Percentiles rank a stretch among this genome's conserved stretches.
These are phyloP conservation scores for Coniochaeta sp. DNA, from an alignment of 2,329 filamentous ascomycete genomes.

Conservation along the genomic window DNA sequence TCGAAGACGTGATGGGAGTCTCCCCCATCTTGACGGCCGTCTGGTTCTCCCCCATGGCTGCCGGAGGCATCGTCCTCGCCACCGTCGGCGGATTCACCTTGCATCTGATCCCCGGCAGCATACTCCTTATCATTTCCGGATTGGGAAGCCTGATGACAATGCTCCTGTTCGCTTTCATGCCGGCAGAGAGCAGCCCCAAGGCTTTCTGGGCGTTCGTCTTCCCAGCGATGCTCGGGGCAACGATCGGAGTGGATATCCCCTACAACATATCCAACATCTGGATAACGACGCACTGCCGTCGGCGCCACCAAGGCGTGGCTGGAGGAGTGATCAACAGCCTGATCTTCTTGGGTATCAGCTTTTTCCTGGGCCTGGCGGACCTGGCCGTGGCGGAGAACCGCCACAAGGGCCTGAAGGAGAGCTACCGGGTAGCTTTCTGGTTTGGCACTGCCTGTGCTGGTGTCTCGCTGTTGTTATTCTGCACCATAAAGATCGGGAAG, in stretches of 20 bases:
- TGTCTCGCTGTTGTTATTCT: neutral
- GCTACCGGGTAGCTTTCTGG: slow-evolving; percentile 57
- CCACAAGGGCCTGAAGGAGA: slow-evolving; percentile 32
- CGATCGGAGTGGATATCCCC: slow-evolving; percentile 58
- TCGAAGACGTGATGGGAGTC: slow-evolving; percentile 39
- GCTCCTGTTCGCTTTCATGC: slow-evolving; percentile 48
- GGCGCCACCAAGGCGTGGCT: slow-evolving; percentile 53
- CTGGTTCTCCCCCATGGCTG: slow-evolving; percentile 46
- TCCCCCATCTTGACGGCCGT: slow-evolving; percentile 44
- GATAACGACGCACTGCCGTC: slow-evolving; percentile 55
- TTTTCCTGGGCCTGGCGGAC: slow-evolving; percentile 58
- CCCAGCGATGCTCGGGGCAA: slow-evolving; percentile 51
- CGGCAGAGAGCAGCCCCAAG: slow-evolving; percentile 37
- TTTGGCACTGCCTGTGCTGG: slow-evolving; percentile 41
- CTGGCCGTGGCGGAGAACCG: slow-evolving; percentile 39
- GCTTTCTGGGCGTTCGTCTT: slow-evolving; percentile 63
- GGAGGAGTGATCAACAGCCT: slow-evolving; percentile 58
- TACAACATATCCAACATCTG: slow-evolving; percentile 63
- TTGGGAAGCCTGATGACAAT: slow-evolving; percentile 39
- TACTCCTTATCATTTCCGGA: slow-evolving; percentile 42
- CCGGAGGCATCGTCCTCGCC: slow-evolving; percentile 47
- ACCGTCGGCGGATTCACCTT: slow-evolving; percentile 41
- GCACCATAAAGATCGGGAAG: slow-evolving; percentile 42
- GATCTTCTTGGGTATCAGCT: slow-evolving; percentile 55
- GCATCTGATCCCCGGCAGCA: slow-evolving; percentile 40